These are phyloP conservation scores for Sclerotinia sclerotiorum DNA, from an alignment of 2,329 filamentous ascomycete genomes.

Conservation along the genomic window DNA sequence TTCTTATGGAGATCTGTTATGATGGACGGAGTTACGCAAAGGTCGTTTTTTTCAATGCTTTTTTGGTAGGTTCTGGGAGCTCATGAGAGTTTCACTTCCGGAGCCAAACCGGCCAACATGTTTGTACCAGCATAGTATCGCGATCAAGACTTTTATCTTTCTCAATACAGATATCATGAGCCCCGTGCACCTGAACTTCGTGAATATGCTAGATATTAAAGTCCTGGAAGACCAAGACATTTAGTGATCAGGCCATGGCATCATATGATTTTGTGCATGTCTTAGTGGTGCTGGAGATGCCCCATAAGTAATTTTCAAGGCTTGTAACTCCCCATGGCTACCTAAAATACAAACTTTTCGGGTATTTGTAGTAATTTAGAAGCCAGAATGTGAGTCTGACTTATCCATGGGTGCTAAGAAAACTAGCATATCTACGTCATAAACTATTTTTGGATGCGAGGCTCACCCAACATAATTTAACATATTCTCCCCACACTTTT, in stretches of 20 bases:
- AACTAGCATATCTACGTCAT: slow-evolving; percentile 20
- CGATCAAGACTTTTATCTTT: slow-evolving; percentile 35
- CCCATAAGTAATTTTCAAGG: background rate
- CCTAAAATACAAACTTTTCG: background rate
- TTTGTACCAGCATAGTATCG: slow-evolving; percentile 40
- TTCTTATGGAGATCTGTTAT: slow-evolving; percentile 34
- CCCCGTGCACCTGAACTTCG: background rate
- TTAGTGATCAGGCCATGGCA: background rate
- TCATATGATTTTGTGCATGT: background rate
- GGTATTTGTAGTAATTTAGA: background rate
- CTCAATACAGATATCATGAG: background rate
- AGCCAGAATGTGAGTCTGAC: too few relatives aligned
- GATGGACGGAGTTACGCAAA: slow-evolving; percentile 40
- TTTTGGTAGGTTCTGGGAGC: slow-evolving; percentile 29
- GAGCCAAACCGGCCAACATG: slow-evolving; percentile 32
- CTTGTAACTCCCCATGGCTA: background rate
- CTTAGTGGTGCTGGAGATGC: background rate
- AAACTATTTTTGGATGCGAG: slow-evolving; percentile 12
- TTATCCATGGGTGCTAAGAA: background rate
- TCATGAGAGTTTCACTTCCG: slow-evolving; percentile 31
- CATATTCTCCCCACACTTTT: slow-evolving; percentile 22
- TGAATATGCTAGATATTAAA: background rate
- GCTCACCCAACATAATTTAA: slow-evolving; percentile 8
- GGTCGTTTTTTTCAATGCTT: slow-evolving; percentile 37
- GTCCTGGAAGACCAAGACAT: background rate